Evolutionary conservation across 345 rosid genomes (phyloP), one percentile per base, ranked within the genome.

Genomic region (Corchorus capsularis): DNA sequence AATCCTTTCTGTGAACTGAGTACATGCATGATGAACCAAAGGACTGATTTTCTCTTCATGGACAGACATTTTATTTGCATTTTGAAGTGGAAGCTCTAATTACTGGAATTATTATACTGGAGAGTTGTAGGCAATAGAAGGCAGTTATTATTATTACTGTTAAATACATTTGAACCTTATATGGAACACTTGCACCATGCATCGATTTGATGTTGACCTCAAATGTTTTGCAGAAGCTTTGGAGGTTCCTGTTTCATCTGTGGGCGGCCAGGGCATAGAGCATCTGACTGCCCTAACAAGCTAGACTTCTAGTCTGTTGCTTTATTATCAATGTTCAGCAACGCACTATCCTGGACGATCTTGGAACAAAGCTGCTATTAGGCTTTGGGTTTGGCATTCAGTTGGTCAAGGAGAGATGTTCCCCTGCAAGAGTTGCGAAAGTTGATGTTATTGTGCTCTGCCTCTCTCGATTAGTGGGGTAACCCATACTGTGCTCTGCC

Each of bases 201-300:
- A 8, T 68, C 22, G 41, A 22, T 47, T 46, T 47, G 72, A 8
- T 9, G 6, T 69, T 17, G 32, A 69, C 46, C 46, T 16, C 46
- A 8, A 35, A 37, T 11, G 22, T 75, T 9, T 9, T 63, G 16
- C 86, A 89, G 97, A 79, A 60, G 84, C 76, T 93, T 93, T 39
- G 97, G 99, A 54, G 97, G 99, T 68, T 70, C 96, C 1, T 93
- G 98, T 80, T 95, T 93, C 83, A 87, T 56, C 76, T 93, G 96
- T 67, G 97, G 98, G 49, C 85, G 81, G 62, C 70, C 90, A 9
- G 97, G 99, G 56, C 98, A 96, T 75, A 89, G 89, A 84, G 93
- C 99, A 80, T 74, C 99, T 41, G 94, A 96, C 75, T 96, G 97
- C 82, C 93, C 96, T 45, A 85, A 73, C 77, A 86, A 85, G 79